Percentiles rank a stretch among this genome's conserved stretches.
phyloP scores from a whole-genome alignment of 2,329 filamentous ascomycete species.

The Aspergillus chevalieri region DNA sequence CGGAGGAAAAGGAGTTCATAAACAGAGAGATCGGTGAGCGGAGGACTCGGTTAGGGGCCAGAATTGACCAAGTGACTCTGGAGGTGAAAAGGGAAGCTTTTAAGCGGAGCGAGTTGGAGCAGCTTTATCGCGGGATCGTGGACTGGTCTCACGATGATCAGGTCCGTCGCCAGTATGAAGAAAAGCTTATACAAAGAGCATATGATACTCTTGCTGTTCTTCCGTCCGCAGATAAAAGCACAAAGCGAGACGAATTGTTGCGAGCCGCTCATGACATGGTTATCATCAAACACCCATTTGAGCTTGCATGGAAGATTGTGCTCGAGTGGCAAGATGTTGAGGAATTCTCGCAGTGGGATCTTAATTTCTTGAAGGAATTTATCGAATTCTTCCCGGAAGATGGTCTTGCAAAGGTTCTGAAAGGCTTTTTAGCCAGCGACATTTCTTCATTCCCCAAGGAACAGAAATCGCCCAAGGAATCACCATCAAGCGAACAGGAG shows the following conservation, averaged over 20 bases:
- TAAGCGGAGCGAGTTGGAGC: constrained; percentile 66
- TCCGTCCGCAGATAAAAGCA: constrained; percentile 59
- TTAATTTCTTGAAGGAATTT: constrained; percentile 71
- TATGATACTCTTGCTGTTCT: constrained; percentile 71
- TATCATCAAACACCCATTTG: constrained; percentile 85
- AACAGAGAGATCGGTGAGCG: constrained; percentile 86
- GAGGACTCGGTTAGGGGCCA: constrained; percentile 78
- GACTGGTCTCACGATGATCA: constrained; percentile 89
- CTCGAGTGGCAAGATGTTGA: constrained; percentile 83
- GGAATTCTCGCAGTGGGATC: constrained; percentile 69
- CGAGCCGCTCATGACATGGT: constrained; percentile 87
- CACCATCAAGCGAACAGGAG: constrained; percentile 7
- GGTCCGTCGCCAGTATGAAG: constrained; percentile 74
- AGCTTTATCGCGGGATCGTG: constrained; percentile 74
- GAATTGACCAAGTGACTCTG: constrained; percentile 71
- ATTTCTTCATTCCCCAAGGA: constrained; percentile 69
- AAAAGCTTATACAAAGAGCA: constrained; percentile 76
- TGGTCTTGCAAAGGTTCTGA: constrained; percentile 74
- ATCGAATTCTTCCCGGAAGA: constrained; percentile 76
- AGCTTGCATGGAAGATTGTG: constrained; percentile 82
- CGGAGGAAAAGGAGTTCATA: constrained; percentile 80
- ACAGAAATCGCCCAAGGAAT: constrained; percentile 3
- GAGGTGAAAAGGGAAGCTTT: constrained; percentile 87
- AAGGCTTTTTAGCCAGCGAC: constrained; percentile 73
- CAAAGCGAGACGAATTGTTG: constrained; percentile 66